Percentiles rank a stretch among this genome's conserved stretches.
Conservation (phyloP, 768 basidiomycete species). For the Lentinula raphanica region DNA sequence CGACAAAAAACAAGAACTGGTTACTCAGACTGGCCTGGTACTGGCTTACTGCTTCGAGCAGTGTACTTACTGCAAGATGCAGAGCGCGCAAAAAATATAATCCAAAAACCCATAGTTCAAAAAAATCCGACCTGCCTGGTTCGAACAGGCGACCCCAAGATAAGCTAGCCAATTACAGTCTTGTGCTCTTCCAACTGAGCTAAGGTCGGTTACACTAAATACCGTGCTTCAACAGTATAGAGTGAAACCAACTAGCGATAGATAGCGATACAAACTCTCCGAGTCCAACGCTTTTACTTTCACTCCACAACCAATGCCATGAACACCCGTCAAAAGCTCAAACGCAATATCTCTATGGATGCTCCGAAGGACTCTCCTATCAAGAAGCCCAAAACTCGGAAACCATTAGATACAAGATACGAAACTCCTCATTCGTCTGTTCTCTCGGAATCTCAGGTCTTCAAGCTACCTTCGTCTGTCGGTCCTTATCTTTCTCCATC, state of each 20-base stretch:
- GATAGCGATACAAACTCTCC: neutral
- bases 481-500: slow-evolving; percentile 22
- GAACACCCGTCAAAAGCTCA: slow-evolving; percentile 4
- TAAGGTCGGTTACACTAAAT: slow-evolving; percentile 37
- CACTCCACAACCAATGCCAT: neutral
- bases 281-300: neutral
- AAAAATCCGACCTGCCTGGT: slow-evolving; percentile 9
- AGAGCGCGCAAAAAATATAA: no score
- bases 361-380: neutral
- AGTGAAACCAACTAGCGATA: no score
- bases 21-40: no score
- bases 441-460: slow-evolving; percentile 20
- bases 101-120: neutral
- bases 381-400: slow-evolving; percentile 4
- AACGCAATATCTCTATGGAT: slow-evolving; percentile 3
- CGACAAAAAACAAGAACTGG: no score
- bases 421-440: slow-evolving; percentile 22
- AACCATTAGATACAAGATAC: slow-evolving; percentile 5
- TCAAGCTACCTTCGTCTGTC: slow-evolving; percentile 18
- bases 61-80: no score
- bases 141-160: slow-evolving; percentile 11
- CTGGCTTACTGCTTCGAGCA: no score
- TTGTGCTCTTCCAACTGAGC: slow-evolving; percentile 50
- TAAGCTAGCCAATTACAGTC: slow-evolving; percentile 32
- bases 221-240: no score